These are phyloP conservation scores for Coemansia erecta DNA, from an alignment of 192 early-diverging fungal species.

Conservation along the genomic window DNA sequence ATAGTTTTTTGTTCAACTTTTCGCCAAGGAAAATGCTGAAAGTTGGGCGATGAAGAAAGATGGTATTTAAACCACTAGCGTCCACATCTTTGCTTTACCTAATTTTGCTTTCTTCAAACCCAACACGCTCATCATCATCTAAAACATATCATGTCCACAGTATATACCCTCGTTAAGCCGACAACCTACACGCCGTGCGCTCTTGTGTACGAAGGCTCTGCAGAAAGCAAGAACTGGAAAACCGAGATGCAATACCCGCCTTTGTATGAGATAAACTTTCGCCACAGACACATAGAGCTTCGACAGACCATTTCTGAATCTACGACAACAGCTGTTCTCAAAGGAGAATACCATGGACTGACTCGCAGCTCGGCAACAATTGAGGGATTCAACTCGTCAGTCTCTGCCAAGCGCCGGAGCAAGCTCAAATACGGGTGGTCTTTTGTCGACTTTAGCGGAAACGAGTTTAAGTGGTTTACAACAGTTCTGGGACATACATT, in stretches of 20 bases:
- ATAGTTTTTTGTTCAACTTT: too few species aligned
- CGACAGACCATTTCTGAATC: not conserved
- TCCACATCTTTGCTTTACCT: too few species aligned
- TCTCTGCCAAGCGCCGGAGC: not conserved
- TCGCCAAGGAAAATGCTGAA: too few species aligned
- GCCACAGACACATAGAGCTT: not conserved
- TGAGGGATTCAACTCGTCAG: not conserved
- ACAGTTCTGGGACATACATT: not conserved
- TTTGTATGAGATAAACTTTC: not conserved
- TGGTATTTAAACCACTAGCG: too few species aligned
- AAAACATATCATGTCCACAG: not conserved
- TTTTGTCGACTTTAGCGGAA: conserved; percentile 3
- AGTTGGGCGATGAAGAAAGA: too few species aligned
- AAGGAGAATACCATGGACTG: not conserved
- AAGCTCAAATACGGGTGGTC: conserved; percentile 5
- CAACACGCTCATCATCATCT: too few species aligned
- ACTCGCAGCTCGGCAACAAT: not conserved
- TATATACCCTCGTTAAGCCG: conserved; percentile 1
- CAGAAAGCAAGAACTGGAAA: not conserved
- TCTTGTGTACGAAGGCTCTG: not conserved
- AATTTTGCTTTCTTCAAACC: not conserved
- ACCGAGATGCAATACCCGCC: not conserved
- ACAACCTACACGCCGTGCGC: not conserved
- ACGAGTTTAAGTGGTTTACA: conserved; percentile 2
- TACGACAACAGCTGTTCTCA: not conserved